Evolutionary conservation across 352 stramenopile species (phyloP).

Genomic region (Globisporangium emineosum): DNA sequence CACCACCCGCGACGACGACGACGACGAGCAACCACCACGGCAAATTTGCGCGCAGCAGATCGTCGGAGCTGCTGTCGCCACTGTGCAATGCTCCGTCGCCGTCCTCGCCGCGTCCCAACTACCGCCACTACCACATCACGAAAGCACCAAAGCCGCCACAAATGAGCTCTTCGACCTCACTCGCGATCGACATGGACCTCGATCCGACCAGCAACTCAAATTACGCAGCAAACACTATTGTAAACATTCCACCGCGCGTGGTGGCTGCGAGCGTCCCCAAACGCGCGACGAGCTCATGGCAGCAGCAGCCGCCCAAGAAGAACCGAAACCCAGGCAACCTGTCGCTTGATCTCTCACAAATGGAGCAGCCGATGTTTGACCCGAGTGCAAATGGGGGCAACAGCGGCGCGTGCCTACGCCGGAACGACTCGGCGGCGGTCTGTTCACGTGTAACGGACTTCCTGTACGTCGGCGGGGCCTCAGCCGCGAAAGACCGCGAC

Average conservation of each 20-base stretch:
- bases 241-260: background rate
- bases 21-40: background rate
- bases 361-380: conserved; percentile 46
- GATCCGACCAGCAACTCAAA: background rate
- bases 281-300: conserved; percentile 37
- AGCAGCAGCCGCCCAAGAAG: conserved; percentile 32
- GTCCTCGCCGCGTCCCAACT: conserved; percentile 2
- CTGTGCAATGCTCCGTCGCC: background rate
- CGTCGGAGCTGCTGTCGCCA: conserved; percentile 10
- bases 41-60: conserved; percentile 1
- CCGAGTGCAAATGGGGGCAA: conserved; percentile 12
- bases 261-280: conserved; percentile 28
- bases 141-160: background rate
- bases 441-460: conserved; percentile 86
- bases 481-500: conserved; percentile 76
- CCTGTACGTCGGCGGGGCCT: conserved; percentile 82
- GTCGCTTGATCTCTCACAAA: conserved; percentile 76
- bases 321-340: conserved; percentile 80
- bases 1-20: background rate
- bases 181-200: conserved; percentile 21
- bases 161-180: conserved; percentile 7
- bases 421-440: conserved; percentile 56
- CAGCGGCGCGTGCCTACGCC: conserved; percentile 21
- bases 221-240: background rate
- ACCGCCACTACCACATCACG: background rate